Evolutionary conservation across 1,139 yeast species (phyloP).

Genomic region (Kazachstania sp.): DNA sequence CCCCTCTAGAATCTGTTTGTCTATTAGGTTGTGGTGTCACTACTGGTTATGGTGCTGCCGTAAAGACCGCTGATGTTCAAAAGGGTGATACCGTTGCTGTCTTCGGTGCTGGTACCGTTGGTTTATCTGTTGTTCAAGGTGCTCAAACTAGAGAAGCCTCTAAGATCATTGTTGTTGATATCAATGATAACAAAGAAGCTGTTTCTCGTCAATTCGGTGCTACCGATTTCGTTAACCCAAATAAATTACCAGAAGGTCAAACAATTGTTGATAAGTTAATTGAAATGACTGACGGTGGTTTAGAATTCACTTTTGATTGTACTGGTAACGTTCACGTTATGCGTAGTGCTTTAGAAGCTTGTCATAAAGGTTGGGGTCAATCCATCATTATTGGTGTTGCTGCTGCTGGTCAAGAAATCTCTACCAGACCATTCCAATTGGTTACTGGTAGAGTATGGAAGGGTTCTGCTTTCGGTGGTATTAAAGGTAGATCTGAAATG

Average conservation of each 20-base stretch:
- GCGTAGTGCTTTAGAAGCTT: constrained; percentile 93
- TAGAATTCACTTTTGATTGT: constrained; percentile 93
- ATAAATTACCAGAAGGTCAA: constrained; percentile 59
- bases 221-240: constrained; percentile 86
- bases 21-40: constrained; percentile 97
- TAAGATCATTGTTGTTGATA: constrained; percentile 78
- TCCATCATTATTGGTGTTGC: constrained; percentile 96
- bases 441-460: constrained; percentile 98
- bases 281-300: constrained; percentile 92
- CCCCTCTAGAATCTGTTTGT: constrained; percentile 81
- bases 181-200: constrained; percentile 71
- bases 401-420: constrained; percentile 92
- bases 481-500: constrained; percentile 93
- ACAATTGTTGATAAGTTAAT: constrained; percentile 76
- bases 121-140: constrained; percentile 92
- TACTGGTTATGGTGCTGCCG: constrained; percentile 97
- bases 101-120: constrained; percentile 97
- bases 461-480: constrained; percentile 98
- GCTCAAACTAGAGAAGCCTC: constrained; percentile 75
- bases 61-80: constrained; percentile 85
- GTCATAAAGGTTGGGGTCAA: constrained; percentile 99
- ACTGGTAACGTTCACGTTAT: constrained; percentile 93
- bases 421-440: constrained; percentile 96
- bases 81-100: constrained; percentile 92
- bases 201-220: constrained; percentile 93